Evolutionary conservation across 2,329 filamentous ascomycete species (phyloP).

Genomic region (Talaromyces marneffei): DNA sequence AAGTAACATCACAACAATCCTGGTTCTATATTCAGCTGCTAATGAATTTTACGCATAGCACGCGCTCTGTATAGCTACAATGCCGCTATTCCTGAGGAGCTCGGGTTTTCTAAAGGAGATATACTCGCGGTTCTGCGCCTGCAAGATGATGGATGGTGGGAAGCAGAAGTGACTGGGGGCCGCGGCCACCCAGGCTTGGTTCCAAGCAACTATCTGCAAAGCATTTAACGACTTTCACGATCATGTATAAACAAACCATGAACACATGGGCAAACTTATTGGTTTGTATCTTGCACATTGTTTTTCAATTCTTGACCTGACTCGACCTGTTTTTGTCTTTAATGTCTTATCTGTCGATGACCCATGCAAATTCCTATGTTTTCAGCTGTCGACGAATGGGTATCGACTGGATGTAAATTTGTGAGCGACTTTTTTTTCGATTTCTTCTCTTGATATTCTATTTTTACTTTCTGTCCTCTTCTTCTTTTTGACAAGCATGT

Average conservation of each 20-base stretch:
- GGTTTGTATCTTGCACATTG: not conserved
- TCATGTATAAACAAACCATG: not conserved
- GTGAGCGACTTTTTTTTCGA: not conserved
- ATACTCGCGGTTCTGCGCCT: conserved; percentile 79
- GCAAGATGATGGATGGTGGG: conserved; percentile 99
- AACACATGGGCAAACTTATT: not conserved
- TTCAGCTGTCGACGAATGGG: not conserved
- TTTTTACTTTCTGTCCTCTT: not conserved
- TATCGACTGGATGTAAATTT: not conserved
- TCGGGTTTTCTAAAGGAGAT: conserved; percentile 89
- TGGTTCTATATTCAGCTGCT: conserved; percentile 16
- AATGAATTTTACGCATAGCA: conserved; percentile 49
- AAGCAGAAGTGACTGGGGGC: conserved; percentile 74
- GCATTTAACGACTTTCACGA: conserved; percentile 37
- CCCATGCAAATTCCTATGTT: not conserved
- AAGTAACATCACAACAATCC: conserved; percentile 43
- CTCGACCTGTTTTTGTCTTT: not conserved
- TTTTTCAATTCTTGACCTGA: not conserved
- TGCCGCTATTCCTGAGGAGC: conserved; percentile 89
- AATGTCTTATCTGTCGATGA: not conserved
- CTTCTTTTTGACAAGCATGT: not conserved
- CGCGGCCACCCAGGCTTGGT: conserved; percentile 51
- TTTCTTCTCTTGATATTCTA: not conserved
- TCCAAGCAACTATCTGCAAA: conserved; percentile 62
- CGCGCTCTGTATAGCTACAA: conserved; percentile 91